A percentile compares a stretch with the other conserved stretches of the same genome.
Conservation (phyloP, 305 asterid species). For the Fraxinus baroniana region DNA sequence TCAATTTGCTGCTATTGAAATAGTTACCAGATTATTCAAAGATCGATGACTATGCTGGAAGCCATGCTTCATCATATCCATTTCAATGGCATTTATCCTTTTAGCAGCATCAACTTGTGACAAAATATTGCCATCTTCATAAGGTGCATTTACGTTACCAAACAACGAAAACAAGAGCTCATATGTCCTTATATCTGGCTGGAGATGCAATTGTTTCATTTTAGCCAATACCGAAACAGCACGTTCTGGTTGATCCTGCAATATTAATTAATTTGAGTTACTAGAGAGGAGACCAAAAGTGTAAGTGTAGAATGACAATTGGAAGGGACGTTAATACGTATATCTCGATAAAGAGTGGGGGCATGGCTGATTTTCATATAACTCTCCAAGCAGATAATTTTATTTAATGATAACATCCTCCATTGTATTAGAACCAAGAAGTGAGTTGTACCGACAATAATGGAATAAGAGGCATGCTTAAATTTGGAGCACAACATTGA, state of each 20-base stretch:
- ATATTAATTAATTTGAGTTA: conserved; percentile 27
- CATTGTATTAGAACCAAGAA: conserved; percentile 16
- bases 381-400: background rate
- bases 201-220: conserved; percentile 53
- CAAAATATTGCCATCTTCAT: conserved; percentile 53
- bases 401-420: background rate
- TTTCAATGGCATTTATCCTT: conserved; percentile 75
- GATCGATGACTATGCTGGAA: conserved; percentile 71
- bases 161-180: conserved; percentile 72
- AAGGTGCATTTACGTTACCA: conserved; percentile 77
- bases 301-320: background rate
- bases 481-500: background rate
- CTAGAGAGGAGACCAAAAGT: background rate
- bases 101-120: conserved; percentile 67
- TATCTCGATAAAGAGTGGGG: background rate
- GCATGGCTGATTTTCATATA: conserved; percentile 4
- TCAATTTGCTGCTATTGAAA: conserved; percentile 19
- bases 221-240: conserved; percentile 58
- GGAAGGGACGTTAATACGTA: conserved; percentile 4
- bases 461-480: conserved; percentile 7
- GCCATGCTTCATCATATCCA: conserved; percentile 73
- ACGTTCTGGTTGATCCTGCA: conserved; percentile 84
- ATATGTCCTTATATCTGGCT: conserved; percentile 71
- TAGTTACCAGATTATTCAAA: conserved; percentile 62
- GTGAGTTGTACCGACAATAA: conserved; percentile 5